Evolutionary conservation across 2,329 filamentous ascomycete species (phyloP).

Genomic region (Ambrosiella cleistominuta): DNA sequence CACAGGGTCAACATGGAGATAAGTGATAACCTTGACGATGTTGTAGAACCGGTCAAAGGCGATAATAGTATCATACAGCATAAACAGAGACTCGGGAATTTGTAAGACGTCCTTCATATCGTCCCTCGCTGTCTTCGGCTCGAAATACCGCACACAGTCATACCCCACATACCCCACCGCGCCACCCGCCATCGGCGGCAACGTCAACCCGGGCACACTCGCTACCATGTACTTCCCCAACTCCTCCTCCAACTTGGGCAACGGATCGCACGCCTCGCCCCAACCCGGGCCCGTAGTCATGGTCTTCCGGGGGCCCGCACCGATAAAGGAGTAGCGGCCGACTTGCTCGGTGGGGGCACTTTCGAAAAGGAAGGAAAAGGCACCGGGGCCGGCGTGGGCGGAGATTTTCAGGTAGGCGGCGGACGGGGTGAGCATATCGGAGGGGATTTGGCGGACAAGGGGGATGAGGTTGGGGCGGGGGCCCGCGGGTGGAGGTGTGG

Average conservation of each 20-base stretch:
- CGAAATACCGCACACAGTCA: constrained; percentile 93
- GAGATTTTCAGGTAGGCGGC: constrained; percentile 86
- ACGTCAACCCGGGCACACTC: constrained; percentile 59
- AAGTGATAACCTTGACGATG: constrained; percentile 83
- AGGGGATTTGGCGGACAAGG: constrained; percentile 67
- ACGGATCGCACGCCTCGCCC: constrained; percentile 67
- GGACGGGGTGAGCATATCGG: constrained; percentile 88
- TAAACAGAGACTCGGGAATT: constrained; percentile 88
- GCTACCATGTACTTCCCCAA: constrained; percentile 64
- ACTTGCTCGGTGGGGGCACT: constrained; percentile 88
- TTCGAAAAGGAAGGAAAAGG: constrained; percentile 87
- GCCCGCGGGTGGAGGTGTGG: constrained; percentile 19
- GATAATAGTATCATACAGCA: constrained; percentile 88
- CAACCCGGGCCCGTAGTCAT: constrained; percentile 77
- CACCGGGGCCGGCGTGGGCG: constrained; percentile 45
- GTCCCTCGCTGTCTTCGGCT: constrained; percentile 72
- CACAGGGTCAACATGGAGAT: constrained; percentile 51
- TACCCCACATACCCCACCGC: constrained; percentile 96
- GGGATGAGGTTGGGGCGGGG: constrained; percentile 54
- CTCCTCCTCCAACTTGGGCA: constrained; percentile 67
- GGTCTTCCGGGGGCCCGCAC: constrained; percentile 61
- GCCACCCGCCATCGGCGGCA: constrained; percentile 78
- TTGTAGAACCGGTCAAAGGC: constrained; percentile 92
- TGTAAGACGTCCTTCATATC: constrained; percentile 74
- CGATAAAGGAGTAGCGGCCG: constrained; percentile 88